Evolutionary conservation across 257 asterid species (phyloP).

Genomic region (Linaria vulgaris): DNA sequence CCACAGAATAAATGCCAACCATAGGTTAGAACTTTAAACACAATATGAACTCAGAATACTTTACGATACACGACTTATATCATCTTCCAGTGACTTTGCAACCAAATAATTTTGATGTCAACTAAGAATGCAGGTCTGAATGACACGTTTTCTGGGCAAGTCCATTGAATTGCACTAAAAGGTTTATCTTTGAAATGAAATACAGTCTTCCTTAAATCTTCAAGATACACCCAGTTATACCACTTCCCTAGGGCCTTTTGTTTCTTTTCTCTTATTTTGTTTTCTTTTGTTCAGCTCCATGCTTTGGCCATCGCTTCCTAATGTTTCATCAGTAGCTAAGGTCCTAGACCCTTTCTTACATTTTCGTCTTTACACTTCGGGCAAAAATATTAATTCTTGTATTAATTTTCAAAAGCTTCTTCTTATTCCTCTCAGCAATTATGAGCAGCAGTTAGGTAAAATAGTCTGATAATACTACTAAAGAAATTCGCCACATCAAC

Average conservation of each 20-base stretch:
- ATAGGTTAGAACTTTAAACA: background rate
- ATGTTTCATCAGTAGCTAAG: too few relatives aligned
- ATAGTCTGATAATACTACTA: conserved; percentile 1
- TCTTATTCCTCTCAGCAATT: conserved; percentile 17
- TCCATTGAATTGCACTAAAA: background rate
- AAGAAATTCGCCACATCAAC: conserved; percentile 12
- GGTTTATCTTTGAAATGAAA: conserved; percentile 4
- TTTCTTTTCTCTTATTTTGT: too few relatives aligned
- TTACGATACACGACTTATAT: background rate
- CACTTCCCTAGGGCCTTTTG: too few relatives aligned
- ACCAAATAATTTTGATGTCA: background rate
- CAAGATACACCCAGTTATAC: background rate
- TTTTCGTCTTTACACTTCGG: too few relatives aligned
- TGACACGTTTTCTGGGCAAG: background rate
- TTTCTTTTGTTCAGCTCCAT: too few relatives aligned
- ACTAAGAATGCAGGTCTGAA: background rate
- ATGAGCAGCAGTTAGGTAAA: conserved; percentile 12
- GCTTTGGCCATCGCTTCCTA: too few relatives aligned
- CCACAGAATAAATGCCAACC: background rate
- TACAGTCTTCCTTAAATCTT: conserved; percentile 6
- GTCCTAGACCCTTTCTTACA: too few relatives aligned
- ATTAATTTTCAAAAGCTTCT: background rate
- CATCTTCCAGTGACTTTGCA: background rate
- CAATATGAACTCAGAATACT: background rate
- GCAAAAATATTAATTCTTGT: too few relatives aligned